Evolutionary conservation across 2,329 filamentous ascomycete species (phyloP), one percentile per base, ranked within the genome.

Genomic region (Cladosporium austrohemisphaericum): DNA sequence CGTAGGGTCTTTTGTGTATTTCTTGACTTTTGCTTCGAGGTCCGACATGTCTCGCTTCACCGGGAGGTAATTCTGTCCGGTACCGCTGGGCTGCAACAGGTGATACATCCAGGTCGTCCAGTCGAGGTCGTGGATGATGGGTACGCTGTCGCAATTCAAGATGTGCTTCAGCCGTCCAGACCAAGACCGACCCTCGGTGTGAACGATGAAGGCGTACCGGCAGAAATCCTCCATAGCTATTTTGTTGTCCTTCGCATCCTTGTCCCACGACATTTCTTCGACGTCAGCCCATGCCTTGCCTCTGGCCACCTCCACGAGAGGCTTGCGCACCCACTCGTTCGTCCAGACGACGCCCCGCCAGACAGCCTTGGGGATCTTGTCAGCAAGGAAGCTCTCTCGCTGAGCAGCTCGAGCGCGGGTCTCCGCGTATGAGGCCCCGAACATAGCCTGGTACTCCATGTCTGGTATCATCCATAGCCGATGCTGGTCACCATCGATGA

Each of bases 391-490:
- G 2, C 49, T 41, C 26, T 63, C 59, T 16, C 60, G 53, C 37
- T 51, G 45, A 16, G 53, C 44, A n/a, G 51, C 56, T 25, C 51
- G 54, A 11, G 46, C 29, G 26, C 58, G 56, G 29, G 54, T 43
- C 18, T 52, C 47, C 4, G 52, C 51, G 41, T 57, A 59, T 1
- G 55, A 50, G 8, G 50, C 57, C 4, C 57, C 44, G 41, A 43
- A 41, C 25, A 73, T 74, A 9, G 68, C 66, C 71, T 71, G 76
- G 60, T 73, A 75, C 25, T 71, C 72, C 53, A 76, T 76, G 51
- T 77, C 74, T 0, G 75, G 75, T 65, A 77, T 76, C 18, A 77
- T 60, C 74, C 75, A 78, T 11, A 67, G 59, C 6, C 60, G 60
- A 26, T 73, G 66, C n/a, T 67, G 63, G 7, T 66, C 28, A 55